Evolutionary conservation across 352 stramenopile species (phyloP).

Genomic region (Saprolegnia diclina): DNA sequence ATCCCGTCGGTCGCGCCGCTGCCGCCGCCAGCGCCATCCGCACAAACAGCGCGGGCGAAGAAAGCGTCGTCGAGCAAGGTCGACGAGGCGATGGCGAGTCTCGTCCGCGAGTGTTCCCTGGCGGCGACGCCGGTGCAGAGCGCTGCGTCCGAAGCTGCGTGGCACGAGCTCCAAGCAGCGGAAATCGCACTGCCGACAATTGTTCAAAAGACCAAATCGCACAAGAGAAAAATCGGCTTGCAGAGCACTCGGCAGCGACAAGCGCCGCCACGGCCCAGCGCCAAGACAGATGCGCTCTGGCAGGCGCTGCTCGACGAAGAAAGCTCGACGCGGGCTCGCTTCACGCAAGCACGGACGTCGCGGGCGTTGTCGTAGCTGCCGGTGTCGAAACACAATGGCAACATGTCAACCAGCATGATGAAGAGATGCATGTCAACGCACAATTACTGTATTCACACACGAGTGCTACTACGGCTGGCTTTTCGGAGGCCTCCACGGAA

Average conservation of each 20-base stretch:
- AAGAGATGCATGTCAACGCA: no score
- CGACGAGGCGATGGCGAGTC: conserved; percentile 5
- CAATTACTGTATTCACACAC: no score
- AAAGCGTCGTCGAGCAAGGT: background rate
- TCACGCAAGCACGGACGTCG: background rate
- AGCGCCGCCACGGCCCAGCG: conserved; percentile 20
- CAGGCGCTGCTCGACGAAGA: conserved; percentile 31
- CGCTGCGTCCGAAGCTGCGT: conserved; percentile 34
- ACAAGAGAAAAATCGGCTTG: background rate
- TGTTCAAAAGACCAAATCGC: conserved; percentile 10
- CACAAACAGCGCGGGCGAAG: background rate
- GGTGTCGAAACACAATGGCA: no score
- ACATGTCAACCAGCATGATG: no score
- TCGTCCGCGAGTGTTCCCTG: conserved; percentile 7
- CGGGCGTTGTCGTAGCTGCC: no score
- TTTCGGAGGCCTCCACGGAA: no score
- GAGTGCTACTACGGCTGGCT: no score
- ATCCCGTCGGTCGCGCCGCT: background rate
- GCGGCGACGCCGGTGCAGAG: conserved; percentile 8
- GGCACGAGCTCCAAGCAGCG: conserved; percentile 49
- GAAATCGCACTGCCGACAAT: conserved; percentile 38
- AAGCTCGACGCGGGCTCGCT: conserved; percentile 17
- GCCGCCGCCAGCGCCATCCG: no score
- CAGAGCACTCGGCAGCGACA: conserved; percentile 8
- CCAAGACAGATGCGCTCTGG: conserved; percentile 39